Evolutionary conservation across 176 grass and related monocot species (phyloP).

Genomic region (Avena insularis): DNA sequence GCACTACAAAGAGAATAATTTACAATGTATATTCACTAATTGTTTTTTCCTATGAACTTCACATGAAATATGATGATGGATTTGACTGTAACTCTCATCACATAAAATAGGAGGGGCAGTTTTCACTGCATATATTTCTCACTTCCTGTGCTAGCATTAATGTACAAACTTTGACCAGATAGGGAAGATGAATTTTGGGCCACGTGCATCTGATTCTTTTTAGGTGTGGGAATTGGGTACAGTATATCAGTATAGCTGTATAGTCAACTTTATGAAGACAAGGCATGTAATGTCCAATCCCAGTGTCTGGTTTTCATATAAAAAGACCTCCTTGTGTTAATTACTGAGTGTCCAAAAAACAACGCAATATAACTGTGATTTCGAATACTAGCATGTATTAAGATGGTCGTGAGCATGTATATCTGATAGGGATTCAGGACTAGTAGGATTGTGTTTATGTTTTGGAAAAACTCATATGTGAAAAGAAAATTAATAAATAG

Average conservation of each 20-base stretch:
- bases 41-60: neutral
- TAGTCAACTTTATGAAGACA: neutral
- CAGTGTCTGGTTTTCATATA: neutral
- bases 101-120: neutral
- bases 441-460: neutral
- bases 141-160: neutral
- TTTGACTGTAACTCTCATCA: neutral
- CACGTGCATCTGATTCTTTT: neutral
- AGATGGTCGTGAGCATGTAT: no score
- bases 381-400: no score
- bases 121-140: neutral
- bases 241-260: neutral
- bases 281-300: neutral
- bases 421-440: neutral
- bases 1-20: neutral
- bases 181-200: neutral
- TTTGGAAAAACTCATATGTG: neutral
- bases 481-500: neutral
- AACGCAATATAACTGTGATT: neutral
- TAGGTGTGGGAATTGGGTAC: neutral
- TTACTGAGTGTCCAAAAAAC: neutral
- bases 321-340: neutral
- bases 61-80: conserved; percentile 10
- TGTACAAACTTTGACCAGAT: neutral
- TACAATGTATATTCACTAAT: neutral